Percentiles rank a stretch among this genome's conserved stretches.
These are phyloP conservation scores for Letharia columbiana DNA, from an alignment of 495 filamentous ascomycete genomes.

Conservation along the genomic window DNA sequence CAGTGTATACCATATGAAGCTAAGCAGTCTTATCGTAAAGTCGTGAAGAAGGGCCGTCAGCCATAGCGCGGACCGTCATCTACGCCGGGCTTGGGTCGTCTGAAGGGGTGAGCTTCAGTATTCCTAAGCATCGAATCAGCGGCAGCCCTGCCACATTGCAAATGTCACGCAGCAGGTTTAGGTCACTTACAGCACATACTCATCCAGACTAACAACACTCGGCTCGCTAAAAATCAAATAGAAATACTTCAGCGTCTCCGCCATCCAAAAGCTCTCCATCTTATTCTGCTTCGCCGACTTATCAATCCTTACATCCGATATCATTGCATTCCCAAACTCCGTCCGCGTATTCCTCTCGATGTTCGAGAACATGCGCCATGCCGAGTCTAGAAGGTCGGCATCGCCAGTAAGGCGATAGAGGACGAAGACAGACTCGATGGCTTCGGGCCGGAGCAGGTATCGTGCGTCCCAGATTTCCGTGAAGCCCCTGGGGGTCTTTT, in stretches of 20 bases:
- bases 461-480: constrained; percentile 46
- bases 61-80: constrained; percentile 12
- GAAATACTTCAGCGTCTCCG: constrained; percentile 90
- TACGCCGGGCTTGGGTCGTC: constrained; percentile 32
- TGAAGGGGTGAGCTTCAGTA: constrained; percentile 71
- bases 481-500: constrained; percentile 50
- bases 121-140: constrained; percentile 36
- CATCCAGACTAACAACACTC: constrained; percentile 57
- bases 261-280: constrained; percentile 54
- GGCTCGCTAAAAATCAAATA: constrained; percentile 77
- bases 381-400: constrained; percentile 52
- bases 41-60: not conserved
- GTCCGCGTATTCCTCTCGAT: constrained; percentile 55
- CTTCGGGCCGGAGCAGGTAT: constrained; percentile 66
- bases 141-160: constrained; percentile 11
- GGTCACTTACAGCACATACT: constrained; percentile 50
- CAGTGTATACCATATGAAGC: not conserved
- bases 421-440: constrained; percentile 65
- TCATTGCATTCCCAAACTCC: constrained; percentile 48
- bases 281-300: constrained; percentile 35
- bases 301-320: constrained; percentile 45
- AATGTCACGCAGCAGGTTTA: not conserved
- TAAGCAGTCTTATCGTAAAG: not conserved
- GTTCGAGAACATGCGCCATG: constrained; percentile 68
- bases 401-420: constrained; percentile 70